A percentile compares a stretch with the other conserved stretches of the same genome.
Evolutionary conservation across 305 asterid species (phyloP).

Genomic region (Plantago rigida): DNA sequence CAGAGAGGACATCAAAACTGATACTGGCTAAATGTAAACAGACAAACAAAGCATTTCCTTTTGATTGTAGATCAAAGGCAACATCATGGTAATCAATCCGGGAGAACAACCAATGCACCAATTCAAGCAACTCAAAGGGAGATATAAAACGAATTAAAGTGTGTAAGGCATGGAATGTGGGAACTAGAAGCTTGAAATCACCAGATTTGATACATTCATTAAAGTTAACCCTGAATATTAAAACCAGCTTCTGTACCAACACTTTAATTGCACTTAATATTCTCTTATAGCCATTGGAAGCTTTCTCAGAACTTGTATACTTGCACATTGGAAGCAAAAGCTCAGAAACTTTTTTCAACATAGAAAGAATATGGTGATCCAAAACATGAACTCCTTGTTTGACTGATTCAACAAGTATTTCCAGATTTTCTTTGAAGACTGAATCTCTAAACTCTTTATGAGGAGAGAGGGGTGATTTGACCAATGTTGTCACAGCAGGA

Average conservation of each 20-base stretch:
- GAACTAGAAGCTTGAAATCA: slow-evolving; percentile 50
- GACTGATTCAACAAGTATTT: slow-evolving; percentile 43
- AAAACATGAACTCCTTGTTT: slow-evolving; percentile 39
- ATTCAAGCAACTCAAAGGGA: slow-evolving; percentile 71
- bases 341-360: slow-evolving; percentile 50
- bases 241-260: slow-evolving; percentile 47
- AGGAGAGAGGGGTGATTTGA: slow-evolving; percentile 49
- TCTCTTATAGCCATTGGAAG: slow-evolving; percentile 30
- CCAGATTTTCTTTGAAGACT: slow-evolving; percentile 37
- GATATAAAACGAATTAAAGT: slow-evolving; percentile 44
- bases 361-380: slow-evolving; percentile 55
- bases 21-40: slow-evolving; percentile 58
- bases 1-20: slow-evolving; percentile 48
- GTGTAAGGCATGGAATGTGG: slow-evolving; percentile 54
- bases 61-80: slow-evolving; percentile 30
- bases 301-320: slow-evolving; percentile 31
- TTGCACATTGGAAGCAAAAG: slow-evolving; percentile 35
- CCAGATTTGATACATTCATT: slow-evolving; percentile 40
- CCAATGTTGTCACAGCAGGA: slow-evolving; percentile 50
- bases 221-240: slow-evolving; percentile 51
- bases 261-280: slow-evolving; percentile 42
- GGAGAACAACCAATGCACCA: slow-evolving; percentile 64
- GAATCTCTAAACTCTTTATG: slow-evolving; percentile 40
- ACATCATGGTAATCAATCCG: slow-evolving; percentile 39
- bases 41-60: slow-evolving; percentile 40